Percentiles rank a stretch among this genome's conserved stretches.
These are phyloP conservation scores for Mucor ambiguus DNA, from an alignment of 371 early-diverging fungal genomes.

Conservation along the genomic window DNA sequence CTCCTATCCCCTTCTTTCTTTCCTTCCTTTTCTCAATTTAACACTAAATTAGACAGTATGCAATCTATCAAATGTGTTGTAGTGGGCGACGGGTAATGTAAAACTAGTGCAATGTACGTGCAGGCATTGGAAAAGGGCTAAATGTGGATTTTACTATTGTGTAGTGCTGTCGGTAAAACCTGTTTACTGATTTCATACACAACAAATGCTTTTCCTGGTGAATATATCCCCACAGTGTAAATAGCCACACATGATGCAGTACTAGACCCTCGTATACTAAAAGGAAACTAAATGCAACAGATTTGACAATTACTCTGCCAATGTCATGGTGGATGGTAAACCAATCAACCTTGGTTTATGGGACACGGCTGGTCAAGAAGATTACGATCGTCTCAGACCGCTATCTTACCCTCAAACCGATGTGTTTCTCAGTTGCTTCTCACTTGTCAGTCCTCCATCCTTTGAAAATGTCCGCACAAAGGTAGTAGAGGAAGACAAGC, in stretches of 20 bases:
- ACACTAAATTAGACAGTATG: constrained; percentile 44
- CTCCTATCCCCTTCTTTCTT: neutral
- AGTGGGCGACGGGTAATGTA: constrained; percentile 92
- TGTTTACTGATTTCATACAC: constrained; percentile 96
- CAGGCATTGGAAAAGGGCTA: neutral
- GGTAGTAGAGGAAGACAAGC: constrained; percentile 38
- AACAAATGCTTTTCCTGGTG: constrained; percentile 97
- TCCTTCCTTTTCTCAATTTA: neutral
- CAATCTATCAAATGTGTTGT: constrained; percentile 99
- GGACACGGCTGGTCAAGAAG: constrained; percentile 99
- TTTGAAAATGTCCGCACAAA: constrained; percentile 91
- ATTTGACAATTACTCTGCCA: constrained; percentile 96
- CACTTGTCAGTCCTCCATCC: constrained; percentile 86
- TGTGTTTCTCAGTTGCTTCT: constrained; percentile 90
- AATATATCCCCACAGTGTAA: constrained; percentile 98
- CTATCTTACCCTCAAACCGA: constrained; percentile 95
- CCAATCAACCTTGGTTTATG: constrained; percentile 95
- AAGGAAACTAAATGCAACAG: constrained; percentile 29
- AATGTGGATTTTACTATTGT: neutral
- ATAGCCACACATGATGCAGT: neutral
- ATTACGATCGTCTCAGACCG: constrained; percentile 95
- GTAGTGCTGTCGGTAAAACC: constrained; percentile 93
- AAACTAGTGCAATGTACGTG: neutral
- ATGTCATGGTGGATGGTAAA: constrained; percentile 94
- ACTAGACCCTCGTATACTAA: neutral